Evolutionary conservation across 768 basidiomycete species (phyloP).

Genomic region (Tephrocybe rancida): DNA sequence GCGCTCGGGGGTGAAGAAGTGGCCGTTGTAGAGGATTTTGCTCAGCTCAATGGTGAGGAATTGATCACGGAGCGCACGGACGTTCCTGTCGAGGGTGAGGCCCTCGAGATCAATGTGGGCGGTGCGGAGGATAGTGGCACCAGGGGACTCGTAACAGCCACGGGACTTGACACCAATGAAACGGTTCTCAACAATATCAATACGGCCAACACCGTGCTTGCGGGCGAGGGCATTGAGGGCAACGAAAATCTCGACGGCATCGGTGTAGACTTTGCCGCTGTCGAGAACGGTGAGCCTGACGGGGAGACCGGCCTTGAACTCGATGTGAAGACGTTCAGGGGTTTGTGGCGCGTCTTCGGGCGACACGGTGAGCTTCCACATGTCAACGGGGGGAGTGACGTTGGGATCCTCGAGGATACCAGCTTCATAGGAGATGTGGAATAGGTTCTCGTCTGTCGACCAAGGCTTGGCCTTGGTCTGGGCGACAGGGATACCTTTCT

Average conservation of each 20-base stretch:
- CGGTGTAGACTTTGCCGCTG: constrained; percentile 70
- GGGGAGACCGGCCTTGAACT: constrained; percentile 87
- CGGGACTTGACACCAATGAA: constrained; percentile 99
- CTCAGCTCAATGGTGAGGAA: constrained; percentile 92
- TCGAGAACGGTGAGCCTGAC: constrained; percentile 72
- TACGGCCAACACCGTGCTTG: constrained; percentile 94
- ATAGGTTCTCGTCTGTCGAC: constrained; percentile 99
- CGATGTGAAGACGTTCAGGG: constrained; percentile 82
- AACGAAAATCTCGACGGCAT: constrained; percentile 92
- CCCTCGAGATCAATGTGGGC: constrained; percentile 98
- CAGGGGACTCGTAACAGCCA: constrained; percentile 99
- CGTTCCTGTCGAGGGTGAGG: constrained; percentile 96
- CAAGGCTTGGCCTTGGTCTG: constrained; percentile 98
- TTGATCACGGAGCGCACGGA: constrained; percentile 91
- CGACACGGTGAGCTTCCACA: constrained; percentile 96
- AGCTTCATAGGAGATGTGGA: constrained; percentile 99
- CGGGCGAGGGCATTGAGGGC: constrained; percentile 89
- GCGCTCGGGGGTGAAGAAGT: constrained; percentile 99
- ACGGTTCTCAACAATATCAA: constrained; percentile 99
- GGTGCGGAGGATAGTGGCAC: constrained; percentile 91
- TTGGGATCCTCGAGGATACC: constrained; percentile 98
- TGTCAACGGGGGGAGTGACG: constrained; percentile 90
- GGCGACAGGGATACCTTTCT: constrained; percentile 88
- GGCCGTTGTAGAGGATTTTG: constrained; percentile 95
- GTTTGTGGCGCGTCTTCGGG: constrained; percentile 79